Evolutionary conservation across 2,329 filamentous ascomycete genomes (phyloP).

Genomic region (Trichophyton benhamiae): DNA sequence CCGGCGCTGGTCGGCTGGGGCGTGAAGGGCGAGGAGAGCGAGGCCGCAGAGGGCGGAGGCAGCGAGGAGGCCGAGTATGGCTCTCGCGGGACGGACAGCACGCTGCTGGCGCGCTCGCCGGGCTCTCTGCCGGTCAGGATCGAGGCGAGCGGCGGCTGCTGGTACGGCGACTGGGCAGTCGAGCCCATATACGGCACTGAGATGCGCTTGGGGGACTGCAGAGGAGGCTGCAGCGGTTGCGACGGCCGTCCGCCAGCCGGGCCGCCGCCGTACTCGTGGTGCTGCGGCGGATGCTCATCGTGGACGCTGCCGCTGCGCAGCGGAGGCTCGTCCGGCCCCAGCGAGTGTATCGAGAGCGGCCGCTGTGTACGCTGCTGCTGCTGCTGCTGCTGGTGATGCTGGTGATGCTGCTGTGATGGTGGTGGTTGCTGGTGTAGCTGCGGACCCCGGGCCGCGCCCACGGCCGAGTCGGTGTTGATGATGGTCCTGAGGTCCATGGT

Average conservation of each 20-base stretch:
- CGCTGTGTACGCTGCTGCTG: constrained; percentile 15
- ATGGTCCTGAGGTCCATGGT: constrained; percentile 42
- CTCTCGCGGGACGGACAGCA: constrained; percentile 20
- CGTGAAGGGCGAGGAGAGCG: constrained; percentile 29
- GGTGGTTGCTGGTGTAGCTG: constrained; percentile 12
- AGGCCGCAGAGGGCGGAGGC: constrained; percentile 17
- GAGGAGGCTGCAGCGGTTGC: constrained; percentile 34
- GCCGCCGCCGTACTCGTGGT: neutral
- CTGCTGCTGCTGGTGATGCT: neutral
- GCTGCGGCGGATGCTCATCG: constrained; percentile 5
- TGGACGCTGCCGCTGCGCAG: constrained; percentile 3
- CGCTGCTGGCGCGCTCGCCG: constrained; percentile 20
- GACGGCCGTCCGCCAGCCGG: constrained; percentile 16
- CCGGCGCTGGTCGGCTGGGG: constrained; percentile 26
- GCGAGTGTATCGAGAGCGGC: constrained; percentile 3
- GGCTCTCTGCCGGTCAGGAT: constrained; percentile 17
- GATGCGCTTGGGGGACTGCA: constrained; percentile 33
- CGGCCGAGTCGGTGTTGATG: constrained; percentile 31
- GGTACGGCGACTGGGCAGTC: constrained; percentile 30
- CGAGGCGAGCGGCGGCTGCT: constrained; percentile 23
- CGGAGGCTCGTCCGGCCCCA: neutral
- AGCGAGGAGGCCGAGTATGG: constrained; percentile 19
- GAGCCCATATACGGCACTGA: constrained; percentile 23
- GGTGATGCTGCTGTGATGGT: neutral
- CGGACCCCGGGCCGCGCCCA: constrained; percentile 18